Percentiles rank a stretch among this genome's conserved stretches.
phyloP scores from a whole-genome alignment of 306 rosid species.

The Trichosanthes truncata region DNA sequence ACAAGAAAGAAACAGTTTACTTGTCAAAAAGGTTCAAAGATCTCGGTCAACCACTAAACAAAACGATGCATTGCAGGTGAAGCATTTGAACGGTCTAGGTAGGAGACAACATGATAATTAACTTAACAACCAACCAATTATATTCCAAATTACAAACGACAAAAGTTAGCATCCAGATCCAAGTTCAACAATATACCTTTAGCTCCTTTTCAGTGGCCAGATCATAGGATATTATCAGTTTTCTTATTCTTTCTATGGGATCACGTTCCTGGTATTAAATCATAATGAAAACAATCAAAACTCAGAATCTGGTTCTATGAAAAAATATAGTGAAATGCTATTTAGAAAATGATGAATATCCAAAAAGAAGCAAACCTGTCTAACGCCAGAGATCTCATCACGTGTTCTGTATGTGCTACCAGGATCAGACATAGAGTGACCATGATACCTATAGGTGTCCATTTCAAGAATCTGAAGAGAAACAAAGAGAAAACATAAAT shows the following conservation, averaged over 20 bases:
- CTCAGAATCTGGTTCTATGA: not conserved
- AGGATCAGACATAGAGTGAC: slow-evolving; percentile 99
- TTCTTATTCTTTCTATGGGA: slow-evolving; percentile 84
- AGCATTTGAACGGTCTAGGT: not conserved
- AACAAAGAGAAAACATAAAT: slow-evolving; percentile 10
- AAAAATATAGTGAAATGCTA: not conserved
- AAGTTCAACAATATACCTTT: slow-evolving; percentile 40
- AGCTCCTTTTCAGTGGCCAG: slow-evolving; percentile 85
- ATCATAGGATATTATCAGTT: slow-evolving; percentile 61
- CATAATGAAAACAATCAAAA: not conserved
- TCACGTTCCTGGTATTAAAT: slow-evolving; percentile 74
- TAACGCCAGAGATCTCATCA: slow-evolving; percentile 89
- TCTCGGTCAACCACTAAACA: not conserved
- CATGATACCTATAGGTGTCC: slow-evolving; percentile 98
- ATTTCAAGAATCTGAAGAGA: slow-evolving; percentile 78
- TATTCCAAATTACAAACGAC: not conserved
- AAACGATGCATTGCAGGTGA: not conserved
- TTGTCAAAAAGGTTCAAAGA: not conserved
- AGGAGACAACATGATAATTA: not conserved
- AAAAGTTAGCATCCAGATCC: not conserved
- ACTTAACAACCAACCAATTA: not conserved
- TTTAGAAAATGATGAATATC: not conserved
- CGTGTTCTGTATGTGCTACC: slow-evolving; percentile 98
- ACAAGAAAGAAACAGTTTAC: slow-evolving; percentile 4
- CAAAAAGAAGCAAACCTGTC: slow-evolving; percentile 51